Evolutionary conservation across 352 stramenopile species (phyloP).

Genomic region (Peronosclerospora sorghi): DNA sequence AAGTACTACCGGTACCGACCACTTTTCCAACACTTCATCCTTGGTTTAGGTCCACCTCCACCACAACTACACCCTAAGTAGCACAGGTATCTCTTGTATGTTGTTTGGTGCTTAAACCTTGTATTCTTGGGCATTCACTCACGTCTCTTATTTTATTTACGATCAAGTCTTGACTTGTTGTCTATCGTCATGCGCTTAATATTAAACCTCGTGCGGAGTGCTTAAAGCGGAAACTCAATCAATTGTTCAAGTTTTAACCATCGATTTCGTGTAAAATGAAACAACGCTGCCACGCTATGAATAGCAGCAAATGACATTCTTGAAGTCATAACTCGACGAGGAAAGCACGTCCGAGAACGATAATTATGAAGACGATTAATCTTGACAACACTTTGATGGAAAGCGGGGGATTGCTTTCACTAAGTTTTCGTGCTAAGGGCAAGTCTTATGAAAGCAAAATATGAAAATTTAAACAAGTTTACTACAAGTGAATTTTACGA

Average conservation of each 20-base stretch:
- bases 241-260: background rate
- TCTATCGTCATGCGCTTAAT: conserved; percentile 49
- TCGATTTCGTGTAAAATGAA: background rate
- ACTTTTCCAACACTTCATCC: too few species aligned
- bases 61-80: background rate
- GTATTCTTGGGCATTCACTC: background rate
- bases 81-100: conserved; percentile 28
- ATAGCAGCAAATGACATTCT: conserved; percentile 14
- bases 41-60: too few species aligned
- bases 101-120: background rate
- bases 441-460: too few species aligned
- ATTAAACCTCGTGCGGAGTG: conserved; percentile 26
- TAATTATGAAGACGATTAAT: conserved; percentile 42
- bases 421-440: background rate
- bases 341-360: conserved; percentile 19
- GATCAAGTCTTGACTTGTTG: conserved; percentile 61
- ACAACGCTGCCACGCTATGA: conserved; percentile 32
- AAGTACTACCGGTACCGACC: too few species aligned
- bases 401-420: background rate
- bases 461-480: too few species aligned
- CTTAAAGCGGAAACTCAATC: background rate
- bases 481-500: too few species aligned
- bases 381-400: conserved; percentile 39
- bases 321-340: conserved; percentile 11
- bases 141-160: background rate